Percentiles rank a stretch among this genome's conserved stretches.
Conservation (phyloP, 2,329 filamentous ascomycete species). For the Cyanodermella asteris region DNA sequence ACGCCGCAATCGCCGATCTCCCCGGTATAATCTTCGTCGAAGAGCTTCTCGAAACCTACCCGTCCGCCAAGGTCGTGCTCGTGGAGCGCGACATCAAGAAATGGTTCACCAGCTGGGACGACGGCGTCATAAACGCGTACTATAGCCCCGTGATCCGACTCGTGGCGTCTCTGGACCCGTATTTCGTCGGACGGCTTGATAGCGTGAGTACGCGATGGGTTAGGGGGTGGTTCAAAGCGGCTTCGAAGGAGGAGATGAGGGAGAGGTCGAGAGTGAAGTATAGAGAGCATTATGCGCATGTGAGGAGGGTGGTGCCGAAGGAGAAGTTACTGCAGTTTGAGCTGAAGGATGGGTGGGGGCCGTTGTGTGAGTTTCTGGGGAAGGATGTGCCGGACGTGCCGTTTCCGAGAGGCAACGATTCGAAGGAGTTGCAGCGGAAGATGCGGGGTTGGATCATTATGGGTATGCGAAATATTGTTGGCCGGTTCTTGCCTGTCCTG, state of each 20-base stretch:
- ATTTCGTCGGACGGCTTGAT: constrained; percentile 1
- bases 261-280: constrained; percentile 12
- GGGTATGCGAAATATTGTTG: no score
- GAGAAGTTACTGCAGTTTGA: constrained; percentile 16
- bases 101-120: constrained; percentile 8
- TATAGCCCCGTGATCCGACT: constrained; percentile 3
- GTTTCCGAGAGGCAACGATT: constrained; percentile 6
- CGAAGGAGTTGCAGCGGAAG: constrained; percentile 3
- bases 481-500: no score
- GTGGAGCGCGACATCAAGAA: constrained; percentile 9
- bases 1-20: constrained; percentile 9
- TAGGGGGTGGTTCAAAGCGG: constrained; percentile 1
- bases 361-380: constrained; percentile 19
- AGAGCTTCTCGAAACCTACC: constrained; percentile 12
- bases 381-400: constrained; percentile 14
- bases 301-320: constrained; percentile 14
- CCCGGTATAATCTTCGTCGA: constrained; percentile 7
- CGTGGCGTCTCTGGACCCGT: constrained; percentile 2
- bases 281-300: constrained; percentile 16
- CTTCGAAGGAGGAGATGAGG: constrained; percentile 2
- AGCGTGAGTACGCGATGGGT: constrained; percentile 1
- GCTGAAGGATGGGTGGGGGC: constrained; percentile 21
- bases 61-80: constrained; percentile 9
- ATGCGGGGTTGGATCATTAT: no score
- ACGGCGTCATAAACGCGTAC: constrained; percentile 1